Base-by-base conservation (phyloP, 2,329 filamentous ascomycete genomes). In the Penicillium thymicola region DNA sequence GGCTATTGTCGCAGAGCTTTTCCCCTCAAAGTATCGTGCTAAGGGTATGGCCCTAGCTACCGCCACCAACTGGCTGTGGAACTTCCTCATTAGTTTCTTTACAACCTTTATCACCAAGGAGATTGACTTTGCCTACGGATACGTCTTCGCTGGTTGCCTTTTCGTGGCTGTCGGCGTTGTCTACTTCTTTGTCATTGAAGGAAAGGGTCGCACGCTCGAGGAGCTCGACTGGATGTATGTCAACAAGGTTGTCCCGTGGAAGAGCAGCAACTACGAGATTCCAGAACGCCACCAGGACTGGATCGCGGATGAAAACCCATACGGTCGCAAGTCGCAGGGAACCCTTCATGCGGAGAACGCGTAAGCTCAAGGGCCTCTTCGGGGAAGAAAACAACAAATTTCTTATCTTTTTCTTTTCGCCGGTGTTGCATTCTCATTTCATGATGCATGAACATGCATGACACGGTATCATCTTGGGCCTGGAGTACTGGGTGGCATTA, bases 21-120 rank as follows among this genome's bases (percentile, higher is more conserved):
- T 75, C 67, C 76, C 76, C 1, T 71, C 69, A 16, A 73, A 75
- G 57, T 76, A 75, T 59, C 84, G 89, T 69, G 88, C 89, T 57
- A 90, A 90, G 74, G 85, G 86, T 56, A 89, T 91, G 82, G 89
- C 88, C 1, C 76, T 92, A n/a, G 87, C 88, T n/a, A 90, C 88
- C 7, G 84, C 88, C 0, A 85, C 87, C 18, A 92, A 92, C 75
- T 92, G 89, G 89, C 57, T 69, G 10, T 89, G 85, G 85, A 88
- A 89, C 71, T 90, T 90, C 73, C 73, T 88, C 65, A 79, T 89
- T 61, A 82, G 84, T 0, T 92, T 92, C 78, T 90, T 91, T 78
- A 90, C 89, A 0, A 86, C 88, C 0, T 91, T 90, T 72, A 91
- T 92, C 70, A 89, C 86, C 0, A 75, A 78, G 0, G 81, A 82